phyloP scores from a whole-genome alignment of 441 rosid genomes.

The Heliophila coronopifolia region DNA sequence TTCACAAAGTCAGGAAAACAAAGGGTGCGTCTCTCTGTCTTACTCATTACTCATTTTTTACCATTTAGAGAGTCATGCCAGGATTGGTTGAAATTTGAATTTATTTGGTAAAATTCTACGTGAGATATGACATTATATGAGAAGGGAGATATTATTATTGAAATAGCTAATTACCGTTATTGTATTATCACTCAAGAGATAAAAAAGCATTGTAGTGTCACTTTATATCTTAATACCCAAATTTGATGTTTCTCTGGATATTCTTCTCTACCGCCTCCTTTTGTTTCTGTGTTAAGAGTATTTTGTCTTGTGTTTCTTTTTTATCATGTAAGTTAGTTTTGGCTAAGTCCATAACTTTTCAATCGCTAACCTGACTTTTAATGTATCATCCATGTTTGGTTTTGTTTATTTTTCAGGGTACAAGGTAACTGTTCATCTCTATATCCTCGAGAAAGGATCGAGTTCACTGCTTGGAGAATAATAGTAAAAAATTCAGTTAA shows the following conservation, averaged over 20 bases:
- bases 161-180: constrained; percentile 14
- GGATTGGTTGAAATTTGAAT: constrained; percentile 16
- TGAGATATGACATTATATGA: not conserved
- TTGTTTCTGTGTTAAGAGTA: not conserved
- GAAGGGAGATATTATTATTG: not conserved
- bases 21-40: constrained; percentile 56
- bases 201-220: not conserved
- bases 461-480: constrained; percentile 14
- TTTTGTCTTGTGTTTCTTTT: not conserved
- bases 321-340: constrained; percentile 1
- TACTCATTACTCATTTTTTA: constrained; percentile 15
- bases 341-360: not conserved
- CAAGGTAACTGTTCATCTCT: constrained; percentile 27
- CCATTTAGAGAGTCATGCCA: constrained; percentile 16
- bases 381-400: constrained; percentile 9
- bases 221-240: not conserved
- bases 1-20: constrained; percentile 68
- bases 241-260: not conserved
- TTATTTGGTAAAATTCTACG: constrained; percentile 11
- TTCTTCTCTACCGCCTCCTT: constrained; percentile 2
- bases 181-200: not conserved
- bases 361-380: not conserved
- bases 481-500: constrained; percentile 12
- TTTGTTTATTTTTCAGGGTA: constrained; percentile 30
- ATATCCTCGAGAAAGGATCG: constrained; percentile 11